Base-by-base conservation (phyloP, 768 basidiomycete genomes). In the Pleurotus sapidus region DNA sequence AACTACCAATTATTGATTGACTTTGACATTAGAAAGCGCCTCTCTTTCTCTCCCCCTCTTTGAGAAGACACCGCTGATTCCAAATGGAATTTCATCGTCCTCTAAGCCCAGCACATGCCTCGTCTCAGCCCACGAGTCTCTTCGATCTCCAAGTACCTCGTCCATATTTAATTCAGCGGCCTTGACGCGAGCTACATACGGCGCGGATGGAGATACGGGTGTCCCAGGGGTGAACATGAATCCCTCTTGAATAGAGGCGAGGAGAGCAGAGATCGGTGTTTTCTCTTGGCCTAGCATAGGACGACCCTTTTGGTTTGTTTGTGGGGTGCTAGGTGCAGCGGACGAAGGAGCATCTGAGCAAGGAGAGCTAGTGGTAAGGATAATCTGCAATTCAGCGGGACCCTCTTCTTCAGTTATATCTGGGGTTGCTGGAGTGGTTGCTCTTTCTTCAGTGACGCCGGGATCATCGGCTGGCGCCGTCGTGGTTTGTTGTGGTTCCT, bases 261-360 rank as follows among this genome's bases (percentile, higher is more conserved):
- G 70, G 27, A 89, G 77, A 7, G 81, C 74, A 5, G 88, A 87
- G 48, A 89, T 89, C 2, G 88, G 88, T 27, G 88, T 89, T 59
- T 76, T 82, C 20, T 45, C 42, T 38, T 55, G 48, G 14, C 47
- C 42, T 14, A 46, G 24, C 9, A 25, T 37, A 2, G 38, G 4
- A 7, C 20, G 24, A 9, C 12, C 42, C 34, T 54, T 54, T 14
- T 54, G 51, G 15, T 17, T 54, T 18, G 17, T 20, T 42, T 54
- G 34, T 7, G 51, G 51, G 12, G 51, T 54, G 42, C n/a, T 17
- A 45, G 42, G 51, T 27, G 49, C 23, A 9, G 23, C 49, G 37
- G 49, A 50, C 15, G 49, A 50, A 30, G 49, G 49, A 7, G 49
- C 30, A n/a, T 50, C 49, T 11, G 49, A 50, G n/a, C 38, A 39